A percentile compares a stretch with the other conserved stretches of the same genome.
Evolutionary conservation across 2,329 filamentous ascomycete genomes (phyloP).

Genomic region (Cytospora schulzeri): DNA sequence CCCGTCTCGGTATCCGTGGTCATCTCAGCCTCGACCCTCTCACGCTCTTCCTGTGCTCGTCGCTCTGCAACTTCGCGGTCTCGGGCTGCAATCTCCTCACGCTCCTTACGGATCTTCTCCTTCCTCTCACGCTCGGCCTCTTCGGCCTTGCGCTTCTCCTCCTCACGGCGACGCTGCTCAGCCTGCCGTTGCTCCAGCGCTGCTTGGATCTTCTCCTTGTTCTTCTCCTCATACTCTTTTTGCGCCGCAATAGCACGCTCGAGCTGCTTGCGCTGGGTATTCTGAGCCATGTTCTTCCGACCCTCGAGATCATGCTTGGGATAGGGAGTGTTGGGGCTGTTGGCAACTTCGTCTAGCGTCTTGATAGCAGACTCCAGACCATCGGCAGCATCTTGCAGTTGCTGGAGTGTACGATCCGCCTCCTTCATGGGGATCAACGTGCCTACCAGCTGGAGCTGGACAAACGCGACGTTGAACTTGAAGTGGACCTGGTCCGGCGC

Average conservation of each 20-base stretch:
- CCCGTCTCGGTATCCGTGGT: constrained; percentile 82
- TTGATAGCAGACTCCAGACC: constrained; percentile 88
- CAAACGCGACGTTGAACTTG: constrained; percentile 97
- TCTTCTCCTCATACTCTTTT: constrained; percentile 89
- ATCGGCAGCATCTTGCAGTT: constrained; percentile 77
- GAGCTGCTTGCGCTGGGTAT: constrained; percentile 91
- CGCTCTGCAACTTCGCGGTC: constrained; percentile 73
- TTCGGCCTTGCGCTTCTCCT: constrained; percentile 67
- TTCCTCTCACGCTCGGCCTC: constrained; percentile 73
- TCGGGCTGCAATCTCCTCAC: constrained; percentile 75
- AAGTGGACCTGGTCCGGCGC: constrained; percentile 85
- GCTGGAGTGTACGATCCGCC: constrained; percentile 73
- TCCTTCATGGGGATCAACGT: constrained; percentile 74
- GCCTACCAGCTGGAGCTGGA: constrained; percentile 86
- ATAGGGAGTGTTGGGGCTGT: constrained; percentile 74
- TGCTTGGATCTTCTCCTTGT: constrained; percentile 82
- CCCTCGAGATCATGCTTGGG: constrained; percentile 89
- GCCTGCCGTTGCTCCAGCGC: constrained; percentile 80
- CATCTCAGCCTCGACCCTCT: constrained; percentile 72
- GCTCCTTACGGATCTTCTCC: constrained; percentile 82
- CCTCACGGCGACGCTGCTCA: constrained; percentile 77
- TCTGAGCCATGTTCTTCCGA: constrained; percentile 94
- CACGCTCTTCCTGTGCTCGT: constrained; percentile 70
- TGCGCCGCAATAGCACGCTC: constrained; percentile 83
- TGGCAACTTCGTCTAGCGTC: constrained; percentile 64